Percentiles rank a stretch among this genome's conserved stretches.
Evolutionary conservation across 345 rosid genomes (phyloP).

Genomic region (Hibiscus trionum): DNA sequence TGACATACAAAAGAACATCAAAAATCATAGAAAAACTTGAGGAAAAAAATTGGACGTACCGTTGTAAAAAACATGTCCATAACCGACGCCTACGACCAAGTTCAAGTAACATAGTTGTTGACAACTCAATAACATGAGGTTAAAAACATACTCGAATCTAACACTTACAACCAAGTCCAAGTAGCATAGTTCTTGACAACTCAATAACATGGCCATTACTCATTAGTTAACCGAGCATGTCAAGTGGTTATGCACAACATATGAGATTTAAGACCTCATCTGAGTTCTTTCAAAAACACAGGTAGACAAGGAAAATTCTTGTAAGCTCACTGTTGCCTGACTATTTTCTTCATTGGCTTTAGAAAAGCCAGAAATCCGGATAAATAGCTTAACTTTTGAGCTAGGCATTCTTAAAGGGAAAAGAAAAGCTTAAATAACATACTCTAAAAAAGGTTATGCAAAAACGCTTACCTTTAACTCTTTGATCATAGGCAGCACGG

Average conservation of each 20-base stretch:
- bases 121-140: neutral
- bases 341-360: neutral
- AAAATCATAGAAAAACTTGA: too few relatives aligned
- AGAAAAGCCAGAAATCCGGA: neutral
- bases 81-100: neutral
- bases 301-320: neutral
- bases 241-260: neutral
- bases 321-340: neutral
- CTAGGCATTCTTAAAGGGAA: neutral
- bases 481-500: constrained; percentile 64
- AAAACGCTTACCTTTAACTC: constrained; percentile 66
- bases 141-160: too few relatives aligned
- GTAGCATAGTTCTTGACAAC: neutral
- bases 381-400: neutral
- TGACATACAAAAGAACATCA: too few relatives aligned
- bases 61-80: too few relatives aligned
- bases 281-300: neutral
- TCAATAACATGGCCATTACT: neutral
- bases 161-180: neutral
- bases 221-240: neutral
- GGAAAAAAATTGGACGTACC: too few relatives aligned
- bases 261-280: neutral
- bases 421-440: neutral
- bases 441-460: neutral
- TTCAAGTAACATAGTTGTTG: neutral